A percentile compares a stretch with the other conserved stretches of the same genome.
Evolutionary conservation across 768 basidiomycete species (phyloP).

Genomic region (Lyophyllum atratum): DNA sequence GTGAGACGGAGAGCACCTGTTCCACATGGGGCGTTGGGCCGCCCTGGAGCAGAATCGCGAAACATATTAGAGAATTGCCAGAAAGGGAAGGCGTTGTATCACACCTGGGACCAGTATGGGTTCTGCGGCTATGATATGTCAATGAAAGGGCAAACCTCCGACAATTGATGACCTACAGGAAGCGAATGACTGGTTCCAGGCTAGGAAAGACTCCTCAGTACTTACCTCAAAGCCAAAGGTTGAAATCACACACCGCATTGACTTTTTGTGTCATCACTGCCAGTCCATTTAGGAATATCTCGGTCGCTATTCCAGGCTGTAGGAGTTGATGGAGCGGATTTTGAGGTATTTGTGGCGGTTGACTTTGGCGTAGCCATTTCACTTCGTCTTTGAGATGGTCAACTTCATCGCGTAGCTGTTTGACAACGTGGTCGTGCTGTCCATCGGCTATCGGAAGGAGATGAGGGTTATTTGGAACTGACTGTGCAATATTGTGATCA

Average conservation of each 20-base stretch:
- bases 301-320: background rate
- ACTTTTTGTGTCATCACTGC: too few species aligned
- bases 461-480: background rate
- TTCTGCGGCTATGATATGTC: background rate
- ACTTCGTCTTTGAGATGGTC: background rate
- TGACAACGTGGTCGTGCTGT: background rate
- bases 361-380: background rate
- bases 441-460: background rate
- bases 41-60: background rate
- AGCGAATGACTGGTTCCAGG: background rate
- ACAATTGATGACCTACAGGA: background rate
- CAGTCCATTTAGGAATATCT: background rate
- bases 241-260: background rate
- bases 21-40: background rate
- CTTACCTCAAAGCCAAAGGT: background rate
- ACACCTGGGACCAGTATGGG: background rate
- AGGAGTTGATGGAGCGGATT: background rate
- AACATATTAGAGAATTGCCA: background rate
- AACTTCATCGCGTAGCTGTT: background rate
- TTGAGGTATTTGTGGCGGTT: background rate
- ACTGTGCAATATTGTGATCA: background rate
- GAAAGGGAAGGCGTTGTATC: background rate
- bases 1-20: background rate
- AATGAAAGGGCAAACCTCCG: background rate
- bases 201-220: background rate